These are phyloP conservation scores for Herpetospermum pedunculosum DNA, from an alignment of 306 rosid species.

Conservation along the genomic window DNA sequence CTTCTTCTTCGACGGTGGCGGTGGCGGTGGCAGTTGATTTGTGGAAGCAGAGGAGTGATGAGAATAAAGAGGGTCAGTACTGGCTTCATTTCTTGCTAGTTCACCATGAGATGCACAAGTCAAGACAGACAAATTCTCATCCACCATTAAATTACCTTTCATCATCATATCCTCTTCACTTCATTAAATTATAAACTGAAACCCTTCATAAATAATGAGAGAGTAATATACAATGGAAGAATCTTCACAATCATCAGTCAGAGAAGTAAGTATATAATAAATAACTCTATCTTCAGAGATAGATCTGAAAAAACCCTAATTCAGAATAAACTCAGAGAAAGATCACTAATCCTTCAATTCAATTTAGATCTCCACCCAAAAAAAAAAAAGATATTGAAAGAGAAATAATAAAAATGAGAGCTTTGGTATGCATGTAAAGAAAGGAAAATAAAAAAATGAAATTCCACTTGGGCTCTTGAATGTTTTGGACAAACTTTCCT, in stretches of 20 bases:
- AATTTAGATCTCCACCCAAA: background rate
- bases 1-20: slow-evolving; percentile 52
- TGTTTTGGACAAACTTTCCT: slow-evolving; percentile 2
- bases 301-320: slow-evolving; percentile 36
- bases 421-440: background rate
- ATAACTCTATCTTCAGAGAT: background rate
- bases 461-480: background rate
- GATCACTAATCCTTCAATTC: background rate
- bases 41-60: slow-evolving; percentile 39
- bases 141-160: slow-evolving; percentile 37
- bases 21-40: slow-evolving; percentile 14
- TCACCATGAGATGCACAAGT: slow-evolving; percentile 64
- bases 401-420: background rate
- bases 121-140: slow-evolving; percentile 62
- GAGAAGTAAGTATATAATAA: too few relatives aligned
- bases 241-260: slow-evolving; percentile 15
- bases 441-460: background rate
- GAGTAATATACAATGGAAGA: background rate
- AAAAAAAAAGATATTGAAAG: background rate
- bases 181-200: slow-evolving; percentile 1
- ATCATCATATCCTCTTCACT: slow-evolving; percentile 11
- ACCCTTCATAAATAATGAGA: slow-evolving; percentile 6
- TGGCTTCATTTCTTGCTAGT: slow-evolving; percentile 31
- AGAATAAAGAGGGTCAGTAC: slow-evolving; percentile 20
- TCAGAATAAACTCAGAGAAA: background rate